A percentile compares a stretch with the other conserved stretches of the same genome.
Evolutionary conservation across 106 monocot species (phyloP).

Genomic region (Apostasia ramifera): DNA sequence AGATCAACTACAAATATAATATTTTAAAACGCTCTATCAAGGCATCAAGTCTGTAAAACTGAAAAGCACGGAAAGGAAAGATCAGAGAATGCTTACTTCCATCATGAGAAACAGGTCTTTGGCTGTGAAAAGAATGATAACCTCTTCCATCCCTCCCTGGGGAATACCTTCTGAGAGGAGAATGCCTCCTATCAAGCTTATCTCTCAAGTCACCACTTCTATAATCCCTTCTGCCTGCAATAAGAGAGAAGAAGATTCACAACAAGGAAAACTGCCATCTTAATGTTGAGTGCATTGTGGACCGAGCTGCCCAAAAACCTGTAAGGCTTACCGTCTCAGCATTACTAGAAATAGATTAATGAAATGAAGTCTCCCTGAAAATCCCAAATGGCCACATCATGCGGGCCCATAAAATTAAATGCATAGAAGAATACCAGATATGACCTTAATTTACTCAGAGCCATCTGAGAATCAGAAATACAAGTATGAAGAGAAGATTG

Average conservation of each 20-base stretch:
- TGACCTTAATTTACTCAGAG: conserved; percentile 16
- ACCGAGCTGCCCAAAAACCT: conserved; percentile 12
- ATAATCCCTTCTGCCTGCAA: conserved; percentile 63
- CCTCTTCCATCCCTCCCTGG: conserved; percentile 65
- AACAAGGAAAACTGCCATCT: conserved; percentile 8
- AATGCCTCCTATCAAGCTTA: conserved; percentile 65
- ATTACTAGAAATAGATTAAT: conserved; percentile 45
- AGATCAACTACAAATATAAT: too few species aligned
- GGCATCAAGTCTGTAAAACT: background rate
- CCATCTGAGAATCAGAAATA: conserved; percentile 22
- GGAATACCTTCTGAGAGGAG: conserved; percentile 66
- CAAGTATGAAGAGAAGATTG: conserved; percentile 11
- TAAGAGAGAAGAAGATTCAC: conserved; percentile 3
- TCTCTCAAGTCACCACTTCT: conserved; percentile 66
- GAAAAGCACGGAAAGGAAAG: background rate
- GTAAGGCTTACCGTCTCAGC: conserved; percentile 50
- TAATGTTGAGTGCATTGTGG: background rate
- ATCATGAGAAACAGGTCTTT: conserved; percentile 42
- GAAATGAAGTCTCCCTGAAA: conserved; percentile 32
- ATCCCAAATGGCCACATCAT: conserved; percentile 36
- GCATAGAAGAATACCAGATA: conserved; percentile 24
- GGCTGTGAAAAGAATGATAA: conserved; percentile 34
- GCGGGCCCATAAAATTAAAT: conserved; percentile 26
- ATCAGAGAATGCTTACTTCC: conserved; percentile 36
- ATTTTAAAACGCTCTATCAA: too few species aligned